Evolutionary conservation across 108 stramenopile species (phyloP), one percentile per base, ranked within the genome.

Genomic region (Phaeodactylum tricornutum): DNA sequence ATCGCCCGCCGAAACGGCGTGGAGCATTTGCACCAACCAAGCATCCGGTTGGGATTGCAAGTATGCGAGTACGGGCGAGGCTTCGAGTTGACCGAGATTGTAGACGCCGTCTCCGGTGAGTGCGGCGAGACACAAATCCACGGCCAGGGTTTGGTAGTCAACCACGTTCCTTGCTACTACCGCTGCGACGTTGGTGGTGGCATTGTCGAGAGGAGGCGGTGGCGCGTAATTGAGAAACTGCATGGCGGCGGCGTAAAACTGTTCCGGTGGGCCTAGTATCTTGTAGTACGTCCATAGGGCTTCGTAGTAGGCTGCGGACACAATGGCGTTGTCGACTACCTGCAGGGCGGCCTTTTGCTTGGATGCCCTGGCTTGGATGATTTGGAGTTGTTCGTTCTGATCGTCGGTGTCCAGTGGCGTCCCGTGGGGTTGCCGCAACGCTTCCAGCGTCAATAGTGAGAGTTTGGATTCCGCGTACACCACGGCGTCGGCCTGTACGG

Each of bases 41-140:
- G 61, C 72, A 35, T 91, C 48, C 1, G 80, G 59, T 15, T 84
- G 84, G 23, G 63, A 62, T 28, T 71, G 69, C 12, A 98, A 56
- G 15, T 59, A 66, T 33, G 48, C 40, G 20, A 96, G 56, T 28
- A 95, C 74, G 14, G 94, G 94, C 36, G 90, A 92, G 20, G 75
- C 72, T 47, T 46, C 27, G 28, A 97, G 75, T 66, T 96, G 93
- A 14, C 96, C 96, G 43, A 98, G 84, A 58, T 98, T 93, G 71
- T 81, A 99, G 5, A 98, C 93, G 4, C 94, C 94, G 21, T 96
- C 95, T 27, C 94, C 98, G 8, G 94, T 91, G 28, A 99, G 60
- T 15, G 98, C 96, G 1, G 98, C 94, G 30, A 99, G 53, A 69
- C 78, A 67, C 40, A 99, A 55, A 69, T 96, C 94, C 2, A 77